These are phyloP conservation scores for Zizania latifolia DNA, from an alignment of 176 grass and related monocot species.

Conservation along the genomic window DNA sequence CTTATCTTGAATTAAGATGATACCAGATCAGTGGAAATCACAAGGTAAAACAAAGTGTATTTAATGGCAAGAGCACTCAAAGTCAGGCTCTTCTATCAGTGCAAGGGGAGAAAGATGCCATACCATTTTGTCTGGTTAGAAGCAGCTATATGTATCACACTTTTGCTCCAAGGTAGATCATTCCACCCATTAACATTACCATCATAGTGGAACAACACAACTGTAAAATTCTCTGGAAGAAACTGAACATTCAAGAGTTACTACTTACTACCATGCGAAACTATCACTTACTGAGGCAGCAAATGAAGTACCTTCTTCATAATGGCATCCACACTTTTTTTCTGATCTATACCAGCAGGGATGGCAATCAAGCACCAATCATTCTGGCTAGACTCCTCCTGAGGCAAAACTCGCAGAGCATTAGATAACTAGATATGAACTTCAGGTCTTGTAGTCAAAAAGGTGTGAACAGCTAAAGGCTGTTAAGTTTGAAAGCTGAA, in stretches of 20 bases:
- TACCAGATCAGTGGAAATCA: background rate
- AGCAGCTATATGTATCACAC: conserved; percentile 83
- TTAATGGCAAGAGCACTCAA: background rate
- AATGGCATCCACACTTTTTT: conserved; percentile 69
- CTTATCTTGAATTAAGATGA: conserved; percentile 29
- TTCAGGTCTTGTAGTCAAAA: background rate
- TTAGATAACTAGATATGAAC: conserved; percentile 13
- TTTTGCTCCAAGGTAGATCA: conserved; percentile 71
- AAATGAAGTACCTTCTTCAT: conserved; percentile 70
- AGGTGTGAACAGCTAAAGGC: conserved; percentile 9
- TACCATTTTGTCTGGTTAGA: conserved; percentile 92
- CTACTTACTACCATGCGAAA: conserved; percentile 21
- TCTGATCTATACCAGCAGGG: conserved; percentile 80
- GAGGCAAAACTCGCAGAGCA: conserved; percentile 14
- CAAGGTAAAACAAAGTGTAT: background rate
- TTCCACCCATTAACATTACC: conserved; percentile 87
- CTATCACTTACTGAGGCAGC: background rate
- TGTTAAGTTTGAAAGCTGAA: conserved; percentile 17
- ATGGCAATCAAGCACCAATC: conserved; percentile 66
- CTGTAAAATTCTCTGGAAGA: conserved; percentile 96
- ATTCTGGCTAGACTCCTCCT: conserved; percentile 37
- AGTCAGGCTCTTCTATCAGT: conserved; percentile 12
- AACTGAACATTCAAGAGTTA: conserved; percentile 78
- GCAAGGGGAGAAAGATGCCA: conserved; percentile 5
- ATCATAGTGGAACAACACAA: conserved; percentile 96